A percentile compares a stretch with the other conserved stretches of the same genome.
These are phyloP conservation scores for Curvularia verruculosa DNA, from an alignment of 2,329 filamentous ascomycete species.

Conservation along the genomic window DNA sequence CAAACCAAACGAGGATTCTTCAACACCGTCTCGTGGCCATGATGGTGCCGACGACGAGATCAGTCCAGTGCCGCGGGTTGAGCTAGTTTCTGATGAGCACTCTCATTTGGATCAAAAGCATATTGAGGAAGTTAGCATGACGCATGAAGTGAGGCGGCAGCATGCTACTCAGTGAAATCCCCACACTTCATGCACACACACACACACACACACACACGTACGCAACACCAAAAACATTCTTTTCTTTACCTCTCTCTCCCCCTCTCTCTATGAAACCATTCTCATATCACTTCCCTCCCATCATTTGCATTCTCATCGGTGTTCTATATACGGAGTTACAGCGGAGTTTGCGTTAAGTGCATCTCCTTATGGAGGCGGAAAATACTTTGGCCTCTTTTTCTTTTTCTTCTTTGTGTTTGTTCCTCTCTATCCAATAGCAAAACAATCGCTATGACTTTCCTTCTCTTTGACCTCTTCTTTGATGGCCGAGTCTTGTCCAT, in stretches of 20 bases:
- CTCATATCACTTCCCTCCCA: background rate
- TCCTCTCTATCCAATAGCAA: background rate
- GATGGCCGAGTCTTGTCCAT: background rate
- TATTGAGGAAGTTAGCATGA: constrained; percentile 41
- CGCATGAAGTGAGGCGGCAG: constrained; percentile 35
- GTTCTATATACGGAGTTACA: constrained; percentile 23
- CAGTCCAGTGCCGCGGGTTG: constrained; percentile 30
- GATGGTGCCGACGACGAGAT: constrained; percentile 35
- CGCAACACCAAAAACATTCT: background rate
- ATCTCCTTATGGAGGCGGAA: constrained; percentile 10
- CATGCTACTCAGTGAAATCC: constrained; percentile 41
- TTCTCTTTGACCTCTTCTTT: background rate
- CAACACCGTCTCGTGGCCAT: constrained; percentile 4
- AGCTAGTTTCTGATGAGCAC: constrained; percentile 25
- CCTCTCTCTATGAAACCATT: background rate
- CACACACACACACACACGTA: too few species aligned
- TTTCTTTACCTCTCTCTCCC: background rate
- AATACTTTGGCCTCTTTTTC: too few species aligned
- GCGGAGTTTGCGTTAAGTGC: constrained; percentile 4
- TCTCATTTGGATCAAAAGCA: constrained; percentile 43
- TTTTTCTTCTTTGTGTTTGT: background rate
- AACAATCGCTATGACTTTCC: constrained; percentile 16
- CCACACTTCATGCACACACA: background rate
- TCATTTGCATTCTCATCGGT: constrained; percentile 19
- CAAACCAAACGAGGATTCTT: constrained; percentile 25